Conservation (phyloP, 2,329 filamentous ascomycete genomes). For the Aspergillus sp. region DNA sequence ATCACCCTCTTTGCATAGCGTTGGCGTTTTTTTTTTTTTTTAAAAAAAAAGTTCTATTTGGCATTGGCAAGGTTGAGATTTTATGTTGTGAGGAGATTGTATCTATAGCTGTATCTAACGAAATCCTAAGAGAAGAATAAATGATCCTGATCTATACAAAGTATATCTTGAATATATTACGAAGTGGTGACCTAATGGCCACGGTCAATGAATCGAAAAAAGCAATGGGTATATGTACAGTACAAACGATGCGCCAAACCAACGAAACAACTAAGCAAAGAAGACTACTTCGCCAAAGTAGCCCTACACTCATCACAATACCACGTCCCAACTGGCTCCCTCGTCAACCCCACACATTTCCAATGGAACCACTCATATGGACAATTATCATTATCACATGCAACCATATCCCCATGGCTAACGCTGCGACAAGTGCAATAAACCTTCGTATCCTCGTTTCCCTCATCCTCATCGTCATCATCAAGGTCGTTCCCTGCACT, state of each 20-base stretch:
- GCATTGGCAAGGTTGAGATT: slow-evolving; percentile 5
- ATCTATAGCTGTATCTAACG: background rate
- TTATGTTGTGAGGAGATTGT: slow-evolving; percentile 1
- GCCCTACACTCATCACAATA: slow-evolving; percentile 49
- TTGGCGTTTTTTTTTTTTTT: slow-evolving; percentile 30
- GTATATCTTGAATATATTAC: too few relatives aligned
- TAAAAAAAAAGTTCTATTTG: slow-evolving; percentile 6
- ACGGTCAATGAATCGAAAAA: slow-evolving; percentile 1
- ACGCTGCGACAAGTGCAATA: slow-evolving; percentile 62
- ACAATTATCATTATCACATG: slow-evolving; percentile 60
- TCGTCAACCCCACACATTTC: slow-evolving; percentile 55
- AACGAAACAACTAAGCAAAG: slow-evolving; percentile 1
- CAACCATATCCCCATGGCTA: slow-evolving; percentile 61
- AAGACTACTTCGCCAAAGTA: slow-evolving; percentile 29
- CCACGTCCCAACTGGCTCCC: slow-evolving; percentile 54
- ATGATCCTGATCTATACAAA: too few relatives aligned
- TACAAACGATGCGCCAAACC: background rate
- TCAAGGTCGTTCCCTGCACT: slow-evolving; percentile 28
- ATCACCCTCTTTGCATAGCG: slow-evolving; percentile 31
- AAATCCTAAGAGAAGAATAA: too few relatives aligned
- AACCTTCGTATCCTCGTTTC: slow-evolving; percentile 53
- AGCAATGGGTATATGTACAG: slow-evolving; percentile 16
- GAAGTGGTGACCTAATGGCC: too few relatives aligned
- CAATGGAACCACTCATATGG: slow-evolving; percentile 63
- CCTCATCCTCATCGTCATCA: slow-evolving; percentile 44